Evolutionary conservation across 2,329 filamentous ascomycete genomes (phyloP).

Genomic region (Cercospora sesami): DNA sequence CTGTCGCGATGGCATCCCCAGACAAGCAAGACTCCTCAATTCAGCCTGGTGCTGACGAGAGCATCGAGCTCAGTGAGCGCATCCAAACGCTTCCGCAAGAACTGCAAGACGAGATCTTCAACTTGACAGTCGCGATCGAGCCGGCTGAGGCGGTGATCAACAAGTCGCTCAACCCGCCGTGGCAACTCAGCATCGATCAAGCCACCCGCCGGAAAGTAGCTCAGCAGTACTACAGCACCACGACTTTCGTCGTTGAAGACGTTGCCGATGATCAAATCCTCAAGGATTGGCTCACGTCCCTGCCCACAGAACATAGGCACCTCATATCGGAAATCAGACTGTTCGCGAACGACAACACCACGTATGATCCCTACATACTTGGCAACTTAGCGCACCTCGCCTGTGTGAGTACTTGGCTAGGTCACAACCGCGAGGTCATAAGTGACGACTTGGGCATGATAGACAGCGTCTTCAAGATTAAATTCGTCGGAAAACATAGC

Average conservation of each 20-base stretch:
- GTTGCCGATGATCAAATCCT: background rate
- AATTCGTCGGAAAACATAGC: too few relatives aligned
- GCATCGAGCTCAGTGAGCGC: background rate
- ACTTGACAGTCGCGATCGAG: background rate
- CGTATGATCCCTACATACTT: too few relatives aligned
- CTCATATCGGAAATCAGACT: background rate
- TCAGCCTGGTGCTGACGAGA: background rate
- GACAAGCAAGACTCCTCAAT: background rate
- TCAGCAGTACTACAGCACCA: background rate
- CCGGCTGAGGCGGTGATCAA: background rate
- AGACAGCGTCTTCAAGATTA: too few relatives aligned
- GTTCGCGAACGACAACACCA: too few relatives aligned
- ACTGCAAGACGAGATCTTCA: constrained; percentile 12
- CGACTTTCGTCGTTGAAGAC: background rate
- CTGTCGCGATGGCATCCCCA: background rate
- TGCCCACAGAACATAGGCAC: background rate
- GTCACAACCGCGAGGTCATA: too few relatives aligned
- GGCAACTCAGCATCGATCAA: constrained; percentile 3
- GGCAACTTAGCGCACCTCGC: too few relatives aligned
- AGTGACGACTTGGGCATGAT: too few relatives aligned
- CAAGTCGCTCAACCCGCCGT: background rate
- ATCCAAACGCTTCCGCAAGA: constrained; percentile 6
- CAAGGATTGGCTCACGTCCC: background rate
- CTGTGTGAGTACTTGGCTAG: too few relatives aligned
- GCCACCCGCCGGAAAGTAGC: background rate